Percentiles rank a stretch among this genome's conserved stretches.
These are phyloP conservation scores for Yamadazyma akitaensis DNA, from an alignment of 805 yeast genomes.

Conservation along the genomic window DNA sequence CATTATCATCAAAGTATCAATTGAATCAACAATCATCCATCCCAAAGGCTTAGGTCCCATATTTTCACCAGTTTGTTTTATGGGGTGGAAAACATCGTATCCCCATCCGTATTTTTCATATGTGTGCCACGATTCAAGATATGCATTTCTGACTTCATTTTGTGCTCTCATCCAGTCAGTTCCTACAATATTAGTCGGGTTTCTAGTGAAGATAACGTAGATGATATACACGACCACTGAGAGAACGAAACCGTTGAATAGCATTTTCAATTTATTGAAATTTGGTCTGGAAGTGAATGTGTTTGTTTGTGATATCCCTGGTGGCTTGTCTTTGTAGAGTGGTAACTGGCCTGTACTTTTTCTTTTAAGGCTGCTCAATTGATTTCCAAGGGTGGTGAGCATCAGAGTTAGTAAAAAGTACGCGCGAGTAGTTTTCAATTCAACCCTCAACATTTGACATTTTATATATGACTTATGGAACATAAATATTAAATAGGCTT, in stretches of 20 bases:
- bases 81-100: constrained; percentile 69
- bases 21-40: constrained; percentile 87
- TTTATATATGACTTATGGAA: too few species aligned
- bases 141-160: constrained; percentile 59
- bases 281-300: constrained; percentile 7
- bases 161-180: constrained; percentile 48
- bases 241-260: constrained; percentile 41
- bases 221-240: constrained; percentile 40
- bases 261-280: constrained; percentile 26
- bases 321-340: constrained; percentile 34
- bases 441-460: too few species aligned
- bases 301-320: neutral
- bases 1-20: constrained; percentile 83
- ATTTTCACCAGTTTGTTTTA: constrained; percentile 58
- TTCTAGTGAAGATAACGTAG: constrained; percentile 20
- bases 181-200: constrained; percentile 4
- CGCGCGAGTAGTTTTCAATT: neutral
- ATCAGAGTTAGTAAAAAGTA: neutral
- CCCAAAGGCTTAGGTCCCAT: constrained; percentile 85
- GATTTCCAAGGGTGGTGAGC: constrained; percentile 5
- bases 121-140: constrained; percentile 73
- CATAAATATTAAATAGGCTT: too few species aligned
- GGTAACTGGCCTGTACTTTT: constrained; percentile 20
- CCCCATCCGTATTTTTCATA: constrained; percentile 83
- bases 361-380: constrained; percentile 2